A percentile compares a stretch with the other conserved stretches of the same genome.
These are phyloP conservation scores for Hypoxylon fuscum DNA, from an alignment of 495 filamentous ascomycete genomes.

Conservation along the genomic window DNA sequence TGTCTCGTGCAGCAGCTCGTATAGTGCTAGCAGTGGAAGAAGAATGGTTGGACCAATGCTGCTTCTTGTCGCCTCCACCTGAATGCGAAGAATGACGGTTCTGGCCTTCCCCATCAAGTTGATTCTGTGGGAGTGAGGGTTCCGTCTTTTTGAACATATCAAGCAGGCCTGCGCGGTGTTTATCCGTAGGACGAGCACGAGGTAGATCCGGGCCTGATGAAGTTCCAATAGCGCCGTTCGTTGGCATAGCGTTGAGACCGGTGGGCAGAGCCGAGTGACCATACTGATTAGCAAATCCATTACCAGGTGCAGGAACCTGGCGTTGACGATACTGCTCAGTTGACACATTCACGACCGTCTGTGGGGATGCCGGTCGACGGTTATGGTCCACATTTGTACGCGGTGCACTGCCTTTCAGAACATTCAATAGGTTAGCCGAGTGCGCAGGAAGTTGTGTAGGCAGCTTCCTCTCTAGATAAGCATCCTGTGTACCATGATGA, in stretches of 20 bases:
- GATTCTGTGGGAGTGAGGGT: conserved; percentile 25
- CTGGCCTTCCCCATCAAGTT: conserved; percentile 28
- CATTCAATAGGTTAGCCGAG: conserved; percentile 68
- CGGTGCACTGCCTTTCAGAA: conserved; percentile 62
- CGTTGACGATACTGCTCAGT: conserved; percentile 13
- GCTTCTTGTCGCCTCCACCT: conserved; percentile 22
- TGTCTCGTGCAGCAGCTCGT: conserved; percentile 39
- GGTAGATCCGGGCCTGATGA: conserved; percentile 18
- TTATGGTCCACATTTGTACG: conserved; percentile 18
- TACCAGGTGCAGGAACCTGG: conserved; percentile 26
- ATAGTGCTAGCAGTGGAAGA: conserved; percentile 41
- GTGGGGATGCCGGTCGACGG: conserved; percentile 8
- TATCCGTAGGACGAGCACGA: conserved; percentile 48
- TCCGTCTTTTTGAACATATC: conserved; percentile 58
- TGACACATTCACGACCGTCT: conserved; percentile 26
- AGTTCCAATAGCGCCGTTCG: conserved; percentile 11
- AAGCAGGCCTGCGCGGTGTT: conserved; percentile 56
- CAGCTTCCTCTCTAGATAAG: conserved; percentile 59
- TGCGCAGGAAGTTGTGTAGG: conserved; percentile 71
- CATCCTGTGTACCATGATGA: conserved; percentile 1
- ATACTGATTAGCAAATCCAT: conserved; percentile 33
- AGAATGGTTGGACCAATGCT: conserved; percentile 15
- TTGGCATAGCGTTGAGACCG: conserved; percentile 6
- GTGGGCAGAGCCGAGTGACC: conserved; percentile 18
- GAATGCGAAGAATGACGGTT: conserved; percentile 19